Percentiles rank a stretch among this genome's conserved stretches.
Evolutionary conservation across 179 eudicot species (phyloP).

Genomic region (Actinidia polygama): DNA sequence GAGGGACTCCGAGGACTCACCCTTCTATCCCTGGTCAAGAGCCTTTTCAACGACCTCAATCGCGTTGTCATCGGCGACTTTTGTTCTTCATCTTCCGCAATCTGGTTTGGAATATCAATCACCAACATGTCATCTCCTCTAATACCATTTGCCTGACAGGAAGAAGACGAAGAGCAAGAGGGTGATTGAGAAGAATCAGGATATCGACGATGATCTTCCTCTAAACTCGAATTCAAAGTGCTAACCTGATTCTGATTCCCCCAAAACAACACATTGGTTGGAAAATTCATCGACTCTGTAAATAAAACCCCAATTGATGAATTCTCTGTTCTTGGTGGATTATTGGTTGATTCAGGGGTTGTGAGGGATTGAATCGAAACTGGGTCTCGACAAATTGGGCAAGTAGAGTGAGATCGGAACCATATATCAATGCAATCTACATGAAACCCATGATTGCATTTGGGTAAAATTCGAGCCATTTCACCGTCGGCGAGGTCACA

Average conservation of each 20-base stretch:
- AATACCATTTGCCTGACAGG: slow-evolving; percentile 24
- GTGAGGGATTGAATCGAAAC: slow-evolving; percentile 19
- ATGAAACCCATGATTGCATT: slow-evolving; percentile 87
- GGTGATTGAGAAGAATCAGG: slow-evolving; percentile 9
- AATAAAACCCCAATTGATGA: slow-evolving; percentile 16
- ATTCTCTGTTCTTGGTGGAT: slow-evolving; percentile 12
- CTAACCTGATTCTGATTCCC: slow-evolving; percentile 64
- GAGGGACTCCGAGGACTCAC: slow-evolving; percentile 45
- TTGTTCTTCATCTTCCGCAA: slow-evolving; percentile 53
- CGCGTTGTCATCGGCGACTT: slow-evolving; percentile 48
- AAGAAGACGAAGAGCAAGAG: slow-evolving; percentile 34
- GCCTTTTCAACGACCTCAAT: slow-evolving; percentile 65
- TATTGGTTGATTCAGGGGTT: slow-evolving; percentile 8
- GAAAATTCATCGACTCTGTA: slow-evolving; percentile 39
- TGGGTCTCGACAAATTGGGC: slow-evolving; percentile 73
- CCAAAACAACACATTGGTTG: slow-evolving; percentile 80
- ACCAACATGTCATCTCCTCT: slow-evolving; percentile 37
- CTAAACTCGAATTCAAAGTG: slow-evolving; percentile 33
- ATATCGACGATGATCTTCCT: slow-evolving; percentile 20
- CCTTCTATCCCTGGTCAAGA: slow-evolving; percentile 60
- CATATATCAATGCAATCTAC: slow-evolving; percentile 87
- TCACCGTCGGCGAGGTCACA: slow-evolving; percentile 71
- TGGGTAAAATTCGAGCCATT: slow-evolving; percentile 61
- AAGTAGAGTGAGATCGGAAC: slow-evolving; percentile 85
- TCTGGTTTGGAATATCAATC: slow-evolving; percentile 54